Base-by-base conservation (phyloP, 202 grass and related monocot species). In the Carex sylvatica region DNA sequence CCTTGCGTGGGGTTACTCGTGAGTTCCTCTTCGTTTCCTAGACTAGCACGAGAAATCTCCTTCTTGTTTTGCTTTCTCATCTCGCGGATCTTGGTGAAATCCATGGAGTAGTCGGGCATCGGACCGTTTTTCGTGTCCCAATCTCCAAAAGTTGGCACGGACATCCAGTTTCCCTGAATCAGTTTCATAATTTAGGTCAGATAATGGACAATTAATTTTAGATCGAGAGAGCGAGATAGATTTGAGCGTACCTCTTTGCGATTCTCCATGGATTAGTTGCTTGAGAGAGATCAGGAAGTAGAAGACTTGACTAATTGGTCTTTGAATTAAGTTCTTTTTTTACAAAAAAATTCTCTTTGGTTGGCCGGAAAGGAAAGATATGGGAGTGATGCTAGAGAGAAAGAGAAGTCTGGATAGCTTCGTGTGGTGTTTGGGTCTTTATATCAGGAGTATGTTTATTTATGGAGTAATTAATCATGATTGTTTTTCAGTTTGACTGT, bases 21-120 rank as follows among this genome's bases (percentile, higher is more conserved):
- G 91, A 99, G 74, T 63, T 96, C 93, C 0, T 94, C 97, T 38
- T 99, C 93, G 85, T 91, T 94, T 61, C 96, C 96, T 85, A 96
- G 73, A 88, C 96, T 99, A 78, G 88, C 86, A 5, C 97, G 89
- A 31, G 97, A 95, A 80, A 91, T 88, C 87, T 97, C 94, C 89
- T 89, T 96, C 93, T 99, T 99, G 93, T 90, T 99, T 80, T 99
- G 93, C 88, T 96, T 99, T 36, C 93, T 90, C 93, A 92, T 99
- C 93, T 99, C 97, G 8, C 97, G 93, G 87, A 99, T 96, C 97
- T 99, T 99, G 87, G 93, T 93, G 97, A 99, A 99, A 80, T 99
- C 97, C 97, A 99, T 89, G 83, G 97, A 99, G 93, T 99, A 99
- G 81, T 99, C 93, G 65, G 97, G 97, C 93, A 93, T 69, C 74